Base-by-base conservation (phyloP, 352 stramenopile genomes). In the Globisporangium nagaii region DNA sequence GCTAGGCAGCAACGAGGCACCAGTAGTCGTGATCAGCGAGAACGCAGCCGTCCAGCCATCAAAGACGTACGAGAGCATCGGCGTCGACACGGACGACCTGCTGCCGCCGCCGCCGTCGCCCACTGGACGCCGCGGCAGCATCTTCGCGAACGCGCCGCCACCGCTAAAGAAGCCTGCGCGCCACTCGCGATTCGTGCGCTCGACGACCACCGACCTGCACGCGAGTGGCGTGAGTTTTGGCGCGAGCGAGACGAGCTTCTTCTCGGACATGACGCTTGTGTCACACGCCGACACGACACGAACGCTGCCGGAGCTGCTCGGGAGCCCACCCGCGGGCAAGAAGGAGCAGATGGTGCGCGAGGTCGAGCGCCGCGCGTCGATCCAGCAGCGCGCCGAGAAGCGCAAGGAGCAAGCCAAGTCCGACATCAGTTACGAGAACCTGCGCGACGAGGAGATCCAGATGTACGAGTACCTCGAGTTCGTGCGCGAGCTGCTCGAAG, bases 391-490 rank as follows among this genome's bases (percentile, higher is more conserved):
- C 44, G 56, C 60, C 1, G 70, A 84, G 50, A 79, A 79, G 49
- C 74, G 74, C 19, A 71, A 70, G 13, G 62, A 68, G 35, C 57
- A 73, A 24, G 70, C 62, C 31, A 66, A 69, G 41, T 73, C 72
- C n/a, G 75, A 88, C 55, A 71, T 85, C 32, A 77, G 61, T 28
- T 83, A 86, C 54, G 79, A 88, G 27, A 84, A 78, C 34, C 49
- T 90, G 8, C 46, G 60, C n/a, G 67, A 83, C 52, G 74, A 84
- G 6, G 76, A 88, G 41, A 73, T 86, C 27, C 62, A 79, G 25
- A 73, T 75, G 50, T 84, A 84, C 57, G 76, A 88, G 50, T 88
- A 90, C 51, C 60, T 88, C 25, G 75, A 87, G 63, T 90, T 90
- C 48, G 64, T 90, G 2, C 75, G 73, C 24, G 69, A 78, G 37